A percentile compares a stretch with the other conserved stretches of the same genome.
Evolutionary conservation across 768 basidiomycete species (phyloP).

Genomic region (Roridomyces roridus): DNA sequence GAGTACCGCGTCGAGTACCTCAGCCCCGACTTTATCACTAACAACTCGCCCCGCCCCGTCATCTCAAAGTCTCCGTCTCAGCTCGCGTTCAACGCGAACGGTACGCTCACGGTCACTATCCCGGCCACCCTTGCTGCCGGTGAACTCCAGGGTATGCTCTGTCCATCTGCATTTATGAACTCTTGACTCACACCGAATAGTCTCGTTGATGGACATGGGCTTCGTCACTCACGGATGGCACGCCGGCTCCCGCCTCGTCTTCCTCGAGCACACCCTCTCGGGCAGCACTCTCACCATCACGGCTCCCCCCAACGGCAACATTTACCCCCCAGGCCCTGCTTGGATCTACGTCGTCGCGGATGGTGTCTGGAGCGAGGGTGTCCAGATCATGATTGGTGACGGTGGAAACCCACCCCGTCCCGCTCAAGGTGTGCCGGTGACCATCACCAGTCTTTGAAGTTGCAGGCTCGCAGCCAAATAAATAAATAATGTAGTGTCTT

Average conservation of each 20-base stretch:
- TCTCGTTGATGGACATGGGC: slow-evolving; percentile 38
- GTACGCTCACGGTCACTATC: slow-evolving; percentile 37
- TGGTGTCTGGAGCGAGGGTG: not conserved
- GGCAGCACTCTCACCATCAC: slow-evolving; percentile 36
- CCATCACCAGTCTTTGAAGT: not conserved
- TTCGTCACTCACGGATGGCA: slow-evolving; percentile 41
- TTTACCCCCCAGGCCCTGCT: slow-evolving; percentile 38
- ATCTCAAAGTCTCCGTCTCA: slow-evolving; percentile 29
- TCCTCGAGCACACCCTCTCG: slow-evolving; percentile 34
- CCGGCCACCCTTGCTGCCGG: slow-evolving; percentile 25
- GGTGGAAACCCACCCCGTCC: not conserved
- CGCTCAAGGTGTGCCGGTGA: not conserved
- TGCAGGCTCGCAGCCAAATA: too few relatives aligned
- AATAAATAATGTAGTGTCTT: too few relatives aligned
- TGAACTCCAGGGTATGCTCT: slow-evolving; percentile 16
- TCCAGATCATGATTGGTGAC: not conserved
- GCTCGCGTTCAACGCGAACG: slow-evolving; percentile 34
- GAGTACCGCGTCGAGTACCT: slow-evolving; percentile 35
- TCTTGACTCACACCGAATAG: slow-evolving; percentile 15
- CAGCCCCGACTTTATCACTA: slow-evolving; percentile 35
- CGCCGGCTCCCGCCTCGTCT: slow-evolving; percentile 37
- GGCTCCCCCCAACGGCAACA: slow-evolving; percentile 38
- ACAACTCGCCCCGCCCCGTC: slow-evolving; percentile 12
- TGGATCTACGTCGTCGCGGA: not conserved
- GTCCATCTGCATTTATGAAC: not conserved